These are phyloP conservation scores for Leccinum boreale DNA, from an alignment of 768 basidiomycete species.

Conservation along the genomic window DNA sequence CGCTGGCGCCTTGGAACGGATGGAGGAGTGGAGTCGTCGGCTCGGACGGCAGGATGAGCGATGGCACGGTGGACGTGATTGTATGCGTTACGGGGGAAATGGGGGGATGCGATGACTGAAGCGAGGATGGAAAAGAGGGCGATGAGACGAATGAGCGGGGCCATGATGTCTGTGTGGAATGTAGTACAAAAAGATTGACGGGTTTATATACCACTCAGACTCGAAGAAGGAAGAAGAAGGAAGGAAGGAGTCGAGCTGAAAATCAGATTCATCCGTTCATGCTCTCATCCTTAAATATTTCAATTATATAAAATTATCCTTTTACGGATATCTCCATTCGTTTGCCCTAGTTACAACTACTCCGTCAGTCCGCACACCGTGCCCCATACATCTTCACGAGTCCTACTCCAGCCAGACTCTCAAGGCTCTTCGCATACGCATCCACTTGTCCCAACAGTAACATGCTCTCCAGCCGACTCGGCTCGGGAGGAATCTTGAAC, in stretches of 20 bases:
- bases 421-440: slow-evolving; percentile 76
- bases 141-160: slow-evolving; percentile 41
- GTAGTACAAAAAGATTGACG: slow-evolving; percentile 14
- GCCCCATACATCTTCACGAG: slow-evolving; percentile 87
- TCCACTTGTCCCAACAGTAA: slow-evolving; percentile 85
- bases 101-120: slow-evolving; percentile 35
- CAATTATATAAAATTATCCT: neutral
- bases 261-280: neutral
- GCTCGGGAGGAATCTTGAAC: slow-evolving; percentile 87
- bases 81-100: slow-evolving; percentile 29
- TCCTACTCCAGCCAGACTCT: slow-evolving; percentile 52
- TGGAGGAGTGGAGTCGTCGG: neutral
- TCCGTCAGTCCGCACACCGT: slow-evolving; percentile 29
- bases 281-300: neutral
- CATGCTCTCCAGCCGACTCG: slow-evolving; percentile 84
- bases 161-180: slow-evolving; percentile 12
- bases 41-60: neutral
- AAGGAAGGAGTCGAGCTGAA: neutral
- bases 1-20: slow-evolving; percentile 17
- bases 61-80: slow-evolving; percentile 21
- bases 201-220: slow-evolving; percentile 8
- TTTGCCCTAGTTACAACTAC: neutral
- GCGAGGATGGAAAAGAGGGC: slow-evolving; percentile 41
- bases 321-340: neutral
- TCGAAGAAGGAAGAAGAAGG: neutral